Base-by-base conservation (phyloP, 441 rosid genomes). In the Viola pubescens region DNA sequence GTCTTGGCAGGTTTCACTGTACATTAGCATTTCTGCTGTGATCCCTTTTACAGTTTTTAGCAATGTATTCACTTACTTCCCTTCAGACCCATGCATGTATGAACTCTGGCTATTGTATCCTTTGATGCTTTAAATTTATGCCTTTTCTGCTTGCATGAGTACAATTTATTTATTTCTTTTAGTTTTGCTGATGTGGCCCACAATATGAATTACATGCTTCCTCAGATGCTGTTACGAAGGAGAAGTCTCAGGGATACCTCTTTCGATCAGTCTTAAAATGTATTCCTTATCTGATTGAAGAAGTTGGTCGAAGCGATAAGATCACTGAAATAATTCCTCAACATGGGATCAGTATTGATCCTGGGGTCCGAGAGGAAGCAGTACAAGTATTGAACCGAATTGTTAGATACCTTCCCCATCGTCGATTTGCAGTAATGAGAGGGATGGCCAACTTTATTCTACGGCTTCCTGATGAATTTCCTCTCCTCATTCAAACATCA, bases 291-390 rank as follows among this genome's bases (percentile, higher is more conserved):
- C 79, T 94, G 74, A 91, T 91, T 53, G 97, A 91, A 78, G 99
- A 91, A 86, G 99, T 91, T 76, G 94, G 99, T 52, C 83, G 99
- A 81, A 88, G 80, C 73, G 99, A 91, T 78, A 94, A 88, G 84
- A 88, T 94, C 62, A 82, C 99, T 37, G 99, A 94, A 79, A 88
- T 94, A 71, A 94, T 94, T 78, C 99, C 99, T 68, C 95, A 91
- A 77, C 98, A 94, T 70, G 99, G 99, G 54, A 88, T 94, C 75
- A 91, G 98, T 77, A 84, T 91, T 61, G 99, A 94, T 77, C 98
- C 99, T 62, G 98, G 99, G 52, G 99, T 94, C 52, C 99, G 99
- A 48, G 99, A 91, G 77, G 99, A 94, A 83, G 99, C 99, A 50
- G 99, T 87, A 47, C 99, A 83, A 77, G 97, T 91, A 38, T 76